Evolutionary conservation across 352 stramenopile species (phyloP).

Genomic region (Paralagenidium karlingii): DNA sequence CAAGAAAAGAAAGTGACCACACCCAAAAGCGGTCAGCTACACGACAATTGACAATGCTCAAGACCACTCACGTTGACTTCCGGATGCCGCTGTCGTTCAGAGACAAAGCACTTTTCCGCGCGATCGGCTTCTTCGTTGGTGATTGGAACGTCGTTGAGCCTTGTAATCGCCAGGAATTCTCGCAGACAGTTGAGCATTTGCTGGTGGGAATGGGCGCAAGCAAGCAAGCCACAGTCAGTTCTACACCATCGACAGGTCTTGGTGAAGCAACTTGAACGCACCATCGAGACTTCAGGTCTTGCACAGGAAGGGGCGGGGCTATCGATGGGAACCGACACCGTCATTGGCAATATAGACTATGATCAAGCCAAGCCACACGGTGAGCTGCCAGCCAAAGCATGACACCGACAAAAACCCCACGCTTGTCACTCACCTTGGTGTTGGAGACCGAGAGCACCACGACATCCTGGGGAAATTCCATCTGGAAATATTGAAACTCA

Average conservation of each 20-base stretch:
- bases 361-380: neutral
- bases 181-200: conserved; percentile 46
- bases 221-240: no score
- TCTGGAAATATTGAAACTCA: conserved; percentile 77
- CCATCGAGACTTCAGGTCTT: no score
- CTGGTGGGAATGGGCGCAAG: neutral
- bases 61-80: conserved; percentile 44
- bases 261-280: no score
- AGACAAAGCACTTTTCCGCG: conserved; percentile 71
- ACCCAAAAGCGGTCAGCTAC: neutral
- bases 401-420: no score
- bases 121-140: conserved; percentile 62
- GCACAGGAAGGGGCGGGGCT: no score
- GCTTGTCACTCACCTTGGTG: no score
- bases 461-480: conserved; percentile 74
- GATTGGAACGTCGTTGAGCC: conserved; percentile 35
- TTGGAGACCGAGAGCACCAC: conserved; percentile 51
- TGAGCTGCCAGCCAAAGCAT: neutral
- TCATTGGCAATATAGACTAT: conserved; percentile 37
- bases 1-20: conserved; percentile 1
- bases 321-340: conserved; percentile 27
- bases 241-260: no score
- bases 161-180: conserved; percentile 43
- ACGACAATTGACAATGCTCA: neutral
- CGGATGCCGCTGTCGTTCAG: conserved; percentile 46